phyloP scores from a whole-genome alignment of 192 early-diverging fungal genomes.

The Coemansia sp. region DNA sequence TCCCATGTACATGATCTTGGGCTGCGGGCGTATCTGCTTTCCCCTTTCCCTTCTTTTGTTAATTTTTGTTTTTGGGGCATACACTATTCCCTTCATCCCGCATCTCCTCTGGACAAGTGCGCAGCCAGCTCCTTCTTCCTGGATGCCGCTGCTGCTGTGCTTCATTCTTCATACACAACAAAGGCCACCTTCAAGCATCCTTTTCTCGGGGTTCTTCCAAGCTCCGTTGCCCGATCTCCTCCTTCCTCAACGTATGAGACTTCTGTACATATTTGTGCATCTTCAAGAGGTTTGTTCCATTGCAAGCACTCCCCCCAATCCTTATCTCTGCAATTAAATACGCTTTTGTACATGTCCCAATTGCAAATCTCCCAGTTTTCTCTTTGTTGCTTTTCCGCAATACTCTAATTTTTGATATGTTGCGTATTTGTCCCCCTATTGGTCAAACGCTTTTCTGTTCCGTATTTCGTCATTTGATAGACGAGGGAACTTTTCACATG shows the following conservation, averaged over 20 bases:
- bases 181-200: not conserved
- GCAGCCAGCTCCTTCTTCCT: slow-evolving; percentile 1
- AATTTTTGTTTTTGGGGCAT: not conserved
- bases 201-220: not conserved
- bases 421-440: not conserved
- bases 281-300: not conserved
- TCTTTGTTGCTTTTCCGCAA: not conserved
- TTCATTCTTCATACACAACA: not conserved
- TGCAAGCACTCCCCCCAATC: not conserved
- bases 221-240: not conserved
- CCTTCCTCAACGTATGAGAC: not conserved
- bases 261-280: not conserved
- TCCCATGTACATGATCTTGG: slow-evolving; percentile 10
- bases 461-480: not conserved
- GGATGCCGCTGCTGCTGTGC: not conserved
- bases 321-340: slow-evolving; percentile 3
- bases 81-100: not conserved
- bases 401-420: not conserved
- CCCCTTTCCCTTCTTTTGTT: not conserved
- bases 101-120: slow-evolving; percentile 11
- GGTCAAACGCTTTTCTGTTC: not conserved
- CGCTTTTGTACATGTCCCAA: not conserved
- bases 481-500: slow-evolving; percentile 5
- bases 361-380: not conserved
- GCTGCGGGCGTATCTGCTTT: slow-evolving; percentile 5